These are phyloP conservation scores for Paraconiothyrium sp. DNA, from an alignment of 2,329 filamentous ascomycete species.

Conservation along the genomic window DNA sequence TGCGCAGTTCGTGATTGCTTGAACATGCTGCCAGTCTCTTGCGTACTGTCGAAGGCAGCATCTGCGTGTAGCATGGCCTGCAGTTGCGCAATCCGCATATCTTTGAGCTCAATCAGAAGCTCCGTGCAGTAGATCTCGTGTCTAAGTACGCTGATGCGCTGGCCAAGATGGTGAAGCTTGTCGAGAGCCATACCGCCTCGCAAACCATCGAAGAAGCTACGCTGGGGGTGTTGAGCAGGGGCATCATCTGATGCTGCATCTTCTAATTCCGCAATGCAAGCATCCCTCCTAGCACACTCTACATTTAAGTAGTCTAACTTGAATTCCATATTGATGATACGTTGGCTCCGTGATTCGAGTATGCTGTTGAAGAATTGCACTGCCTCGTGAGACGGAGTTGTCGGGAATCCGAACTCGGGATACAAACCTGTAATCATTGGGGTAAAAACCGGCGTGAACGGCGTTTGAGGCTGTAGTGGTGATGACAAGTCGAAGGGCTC, in stretches of 20 bases:
- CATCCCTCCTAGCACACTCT: neutral
- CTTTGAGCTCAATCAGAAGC: neutral
- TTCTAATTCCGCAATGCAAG: neutral
- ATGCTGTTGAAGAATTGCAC: neutral
- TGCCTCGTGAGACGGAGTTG: neutral
- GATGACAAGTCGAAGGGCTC: neutral
- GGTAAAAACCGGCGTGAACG: neutral
- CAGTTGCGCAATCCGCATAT: neutral
- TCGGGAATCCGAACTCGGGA: neutral
- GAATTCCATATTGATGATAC: neutral
- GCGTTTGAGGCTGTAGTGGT: neutral
- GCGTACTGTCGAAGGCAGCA: neutral
- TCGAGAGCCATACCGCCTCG: neutral
- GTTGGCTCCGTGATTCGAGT: neutral
- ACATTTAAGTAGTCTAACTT: neutral
- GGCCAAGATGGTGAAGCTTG: neutral
- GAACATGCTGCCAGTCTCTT: too few relatives aligned
- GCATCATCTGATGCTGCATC: neutral
- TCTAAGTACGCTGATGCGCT: neutral
- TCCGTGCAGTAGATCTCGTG: neutral
- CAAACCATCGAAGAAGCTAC: neutral
- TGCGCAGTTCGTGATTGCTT: neutral
- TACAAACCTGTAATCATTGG: neutral
- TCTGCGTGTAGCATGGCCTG: neutral
- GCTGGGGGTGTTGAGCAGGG: neutral